Percentiles rank a stretch among this genome's conserved stretches.
These are phyloP conservation scores for Globisporangium iwayamae DNA, from an alignment of 352 stramenopile species.

Conservation along the genomic window DNA sequence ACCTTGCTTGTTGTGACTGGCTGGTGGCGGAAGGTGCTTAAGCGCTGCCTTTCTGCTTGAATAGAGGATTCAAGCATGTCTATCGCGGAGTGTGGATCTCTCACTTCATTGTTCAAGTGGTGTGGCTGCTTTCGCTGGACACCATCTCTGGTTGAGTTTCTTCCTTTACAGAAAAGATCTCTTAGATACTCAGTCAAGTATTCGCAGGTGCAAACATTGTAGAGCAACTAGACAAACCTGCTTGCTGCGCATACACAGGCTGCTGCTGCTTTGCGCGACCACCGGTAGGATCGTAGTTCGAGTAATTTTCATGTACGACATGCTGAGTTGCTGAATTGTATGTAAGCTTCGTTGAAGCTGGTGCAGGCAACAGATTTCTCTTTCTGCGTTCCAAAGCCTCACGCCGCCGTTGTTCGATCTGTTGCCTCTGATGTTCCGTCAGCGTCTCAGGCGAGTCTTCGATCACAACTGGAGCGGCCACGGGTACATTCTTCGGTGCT, in stretches of 20 bases:
- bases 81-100: not conserved
- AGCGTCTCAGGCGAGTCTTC: conserved; percentile 33
- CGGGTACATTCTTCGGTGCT: conserved; percentile 3
- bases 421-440: conserved; percentile 46
- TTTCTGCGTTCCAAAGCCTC: conserved; percentile 60
- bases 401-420: conserved; percentile 48
- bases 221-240: not conserved
- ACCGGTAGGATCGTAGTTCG: not conserved
- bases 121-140: not conserved
- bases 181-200: not conserved
- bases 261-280: not conserved
- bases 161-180: not conserved
- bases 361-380: conserved; percentile 13
- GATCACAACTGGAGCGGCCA: conserved; percentile 16
- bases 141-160: not conserved
- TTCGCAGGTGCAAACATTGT: no score
- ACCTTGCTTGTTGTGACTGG: not conserved
- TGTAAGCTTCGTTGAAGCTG: not conserved
- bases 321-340: not conserved
- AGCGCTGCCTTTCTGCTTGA: not conserved
- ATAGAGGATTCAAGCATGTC: not conserved
- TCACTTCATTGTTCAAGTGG: not conserved
- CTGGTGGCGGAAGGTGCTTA: conserved; percentile 8
- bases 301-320: not conserved
- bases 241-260: not conserved